Conservation (phyloP, 2,329 filamentous ascomycete species). For the Fragosphaeria purpurea region DNA sequence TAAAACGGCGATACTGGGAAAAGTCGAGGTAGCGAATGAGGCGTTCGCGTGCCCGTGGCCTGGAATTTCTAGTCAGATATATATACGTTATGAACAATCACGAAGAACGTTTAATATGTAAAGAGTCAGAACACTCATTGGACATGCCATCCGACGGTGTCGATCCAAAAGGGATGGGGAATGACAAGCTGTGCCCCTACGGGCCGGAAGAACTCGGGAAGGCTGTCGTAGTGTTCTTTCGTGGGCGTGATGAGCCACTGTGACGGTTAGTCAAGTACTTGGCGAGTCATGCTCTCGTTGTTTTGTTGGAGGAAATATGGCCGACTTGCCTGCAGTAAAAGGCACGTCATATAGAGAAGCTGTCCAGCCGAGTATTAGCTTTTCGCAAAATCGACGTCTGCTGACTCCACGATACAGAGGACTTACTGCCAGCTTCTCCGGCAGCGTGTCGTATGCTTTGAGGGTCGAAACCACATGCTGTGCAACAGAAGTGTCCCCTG, state of each 20-base stretch:
- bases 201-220: constrained; percentile 8
- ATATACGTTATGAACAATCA: too few relatives aligned
- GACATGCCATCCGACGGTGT: constrained; percentile 4
- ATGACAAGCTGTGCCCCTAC: constrained; percentile 5
- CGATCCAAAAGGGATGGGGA: constrained; percentile 10
- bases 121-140: background rate
- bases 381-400: too few relatives aligned
- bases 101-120: background rate
- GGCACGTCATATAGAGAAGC: constrained; percentile 6
- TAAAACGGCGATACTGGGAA: constrained; percentile 3
- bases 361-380: background rate
- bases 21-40: constrained; percentile 7
- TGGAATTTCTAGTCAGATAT: background rate
- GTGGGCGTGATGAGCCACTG: constrained; percentile 8
- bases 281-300: too few relatives aligned
- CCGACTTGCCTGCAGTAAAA: constrained; percentile 1
- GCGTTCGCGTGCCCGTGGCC: constrained; percentile 7
- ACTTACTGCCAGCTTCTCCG: constrained; percentile 6
- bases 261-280: too few relatives aligned
- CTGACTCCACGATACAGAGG: background rate
- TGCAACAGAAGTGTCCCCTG: background rate
- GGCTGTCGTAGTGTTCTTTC: constrained; percentile 7
- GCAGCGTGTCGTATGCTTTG: background rate
- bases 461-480: constrained; percentile 4
- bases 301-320: too few relatives aligned